Evolutionary conservation across 1,284 basidiomycete species (phyloP).

Genomic region (Malassezia vespertilionis): DNA sequence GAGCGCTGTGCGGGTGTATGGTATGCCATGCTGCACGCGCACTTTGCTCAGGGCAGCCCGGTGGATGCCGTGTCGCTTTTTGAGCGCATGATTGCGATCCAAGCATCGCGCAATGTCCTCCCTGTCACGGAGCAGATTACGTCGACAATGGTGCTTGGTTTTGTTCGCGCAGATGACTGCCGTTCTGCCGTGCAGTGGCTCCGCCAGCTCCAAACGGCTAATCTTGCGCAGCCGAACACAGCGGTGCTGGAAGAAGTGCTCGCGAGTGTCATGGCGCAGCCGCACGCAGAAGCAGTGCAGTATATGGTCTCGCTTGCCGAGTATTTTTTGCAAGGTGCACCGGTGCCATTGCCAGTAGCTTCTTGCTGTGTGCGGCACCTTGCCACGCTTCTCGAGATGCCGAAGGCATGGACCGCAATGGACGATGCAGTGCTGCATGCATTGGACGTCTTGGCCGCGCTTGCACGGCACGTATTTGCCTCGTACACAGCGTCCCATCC

Average conservation of each 20-base stretch:
- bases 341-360: neutral
- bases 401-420: conserved; percentile 2
- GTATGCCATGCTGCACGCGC: conserved; percentile 64
- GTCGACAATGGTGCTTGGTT: conserved; percentile 54
- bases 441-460: neutral
- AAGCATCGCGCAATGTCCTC: conserved; percentile 47
- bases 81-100: conserved; percentile 57
- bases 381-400: neutral
- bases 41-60: conserved; percentile 60
- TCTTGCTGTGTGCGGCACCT: conserved; percentile 4
- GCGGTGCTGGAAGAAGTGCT: conserved; percentile 8
- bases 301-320: conserved; percentile 1
- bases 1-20: conserved; percentile 53
- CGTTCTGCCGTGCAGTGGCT: conserved; percentile 31
- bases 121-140: conserved; percentile 55
- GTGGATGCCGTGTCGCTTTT: conserved; percentile 61
- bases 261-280: neutral
- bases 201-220: conserved; percentile 17
- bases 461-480: conserved; percentile 1
- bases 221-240: conserved; percentile 1
- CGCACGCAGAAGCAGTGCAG: neutral
- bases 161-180: conserved; percentile 26
- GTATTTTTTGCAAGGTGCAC: neutral
- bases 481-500: neutral
- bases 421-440: neutral